Conservation (phyloP, 345 rosid genomes). For the Nephelium lappaceum region DNA sequence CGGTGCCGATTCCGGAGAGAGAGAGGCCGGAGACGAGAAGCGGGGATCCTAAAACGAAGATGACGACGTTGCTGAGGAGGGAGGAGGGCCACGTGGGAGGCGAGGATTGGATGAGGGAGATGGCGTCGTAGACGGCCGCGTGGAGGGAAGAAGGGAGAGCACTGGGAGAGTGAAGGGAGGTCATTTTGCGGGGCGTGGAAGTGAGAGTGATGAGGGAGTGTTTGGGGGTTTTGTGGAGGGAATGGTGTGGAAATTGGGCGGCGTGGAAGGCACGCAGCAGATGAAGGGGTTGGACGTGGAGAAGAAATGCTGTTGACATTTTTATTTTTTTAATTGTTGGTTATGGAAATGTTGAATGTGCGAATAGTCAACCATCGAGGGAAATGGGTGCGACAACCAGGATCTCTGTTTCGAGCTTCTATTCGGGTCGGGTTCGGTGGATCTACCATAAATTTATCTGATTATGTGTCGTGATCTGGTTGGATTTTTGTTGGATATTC, state of each 20-base stretch:
- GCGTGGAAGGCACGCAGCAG: slow-evolving; percentile 6
- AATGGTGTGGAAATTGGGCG: slow-evolving; percentile 18
- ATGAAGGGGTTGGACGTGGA: slow-evolving; percentile 19
- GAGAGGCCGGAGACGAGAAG: slow-evolving; percentile 82
- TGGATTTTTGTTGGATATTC: no score
- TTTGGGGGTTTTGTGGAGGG: slow-evolving; percentile 24
- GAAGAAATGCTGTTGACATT: slow-evolving; percentile 36
- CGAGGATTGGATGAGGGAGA: slow-evolving; percentile 54
- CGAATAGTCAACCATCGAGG: background rate
- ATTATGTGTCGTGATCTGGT: no score
- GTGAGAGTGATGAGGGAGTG: background rate
- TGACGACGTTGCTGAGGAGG: slow-evolving; percentile 67
- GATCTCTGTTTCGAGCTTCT: no score
- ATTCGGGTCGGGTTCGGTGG: no score
- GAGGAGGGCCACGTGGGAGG: slow-evolving; percentile 89
- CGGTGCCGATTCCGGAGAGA: slow-evolving; percentile 72
- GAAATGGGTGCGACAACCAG: background rate
- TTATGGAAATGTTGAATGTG: background rate
- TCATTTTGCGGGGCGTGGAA: slow-evolving; percentile 24
- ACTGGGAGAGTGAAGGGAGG: slow-evolving; percentile 28
- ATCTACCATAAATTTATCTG: no score
- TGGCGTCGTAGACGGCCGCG: slow-evolving; percentile 53
- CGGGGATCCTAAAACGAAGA: slow-evolving; percentile 78
- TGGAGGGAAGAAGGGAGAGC: slow-evolving; percentile 44
- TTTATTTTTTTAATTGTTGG: background rate